Conservation (phyloP, 352 stramenopile species). For the Phytopythium cucurbitacearum region DNA sequence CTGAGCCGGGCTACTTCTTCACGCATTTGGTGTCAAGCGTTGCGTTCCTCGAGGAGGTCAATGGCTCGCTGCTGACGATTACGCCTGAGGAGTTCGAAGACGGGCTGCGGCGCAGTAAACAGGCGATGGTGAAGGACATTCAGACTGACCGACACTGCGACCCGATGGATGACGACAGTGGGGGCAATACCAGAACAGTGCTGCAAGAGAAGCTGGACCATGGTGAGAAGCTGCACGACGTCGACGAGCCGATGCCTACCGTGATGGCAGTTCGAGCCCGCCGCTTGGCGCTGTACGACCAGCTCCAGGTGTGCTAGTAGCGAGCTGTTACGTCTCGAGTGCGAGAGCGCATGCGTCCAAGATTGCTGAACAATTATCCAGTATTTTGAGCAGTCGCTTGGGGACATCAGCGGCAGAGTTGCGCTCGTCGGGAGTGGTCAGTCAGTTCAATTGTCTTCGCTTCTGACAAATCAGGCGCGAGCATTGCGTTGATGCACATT, state of each 20-base stretch:
- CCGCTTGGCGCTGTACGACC: constrained; percentile 14
- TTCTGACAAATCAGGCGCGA: background rate
- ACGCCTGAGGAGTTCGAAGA: constrained; percentile 68
- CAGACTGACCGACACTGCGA: constrained; percentile 13
- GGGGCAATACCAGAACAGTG: background rate
- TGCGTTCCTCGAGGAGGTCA: constrained; percentile 73
- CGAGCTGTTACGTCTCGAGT: background rate
- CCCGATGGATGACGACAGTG: constrained; percentile 3
- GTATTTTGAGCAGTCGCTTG: no score
- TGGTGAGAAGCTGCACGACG: constrained; percentile 5
- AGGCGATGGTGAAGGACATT: constrained; percentile 19
- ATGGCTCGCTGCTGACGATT: constrained; percentile 69
- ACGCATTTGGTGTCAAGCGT: constrained; percentile 86
- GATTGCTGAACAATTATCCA: no score
- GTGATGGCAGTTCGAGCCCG: constrained; percentile 40
- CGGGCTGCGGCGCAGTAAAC: constrained; percentile 36
- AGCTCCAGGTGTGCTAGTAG: background rate
- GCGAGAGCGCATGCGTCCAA: background rate
- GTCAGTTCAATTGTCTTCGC: background rate
- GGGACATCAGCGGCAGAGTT: no score
- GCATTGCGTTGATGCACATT: no score
- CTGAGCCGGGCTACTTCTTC: constrained; percentile 91
- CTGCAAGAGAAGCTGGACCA: constrained; percentile 10
- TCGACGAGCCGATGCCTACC: constrained; percentile 15
- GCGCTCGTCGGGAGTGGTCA: no score